Conservation (phyloP, 768 basidiomycete genomes). For the Chiua virens region DNA sequence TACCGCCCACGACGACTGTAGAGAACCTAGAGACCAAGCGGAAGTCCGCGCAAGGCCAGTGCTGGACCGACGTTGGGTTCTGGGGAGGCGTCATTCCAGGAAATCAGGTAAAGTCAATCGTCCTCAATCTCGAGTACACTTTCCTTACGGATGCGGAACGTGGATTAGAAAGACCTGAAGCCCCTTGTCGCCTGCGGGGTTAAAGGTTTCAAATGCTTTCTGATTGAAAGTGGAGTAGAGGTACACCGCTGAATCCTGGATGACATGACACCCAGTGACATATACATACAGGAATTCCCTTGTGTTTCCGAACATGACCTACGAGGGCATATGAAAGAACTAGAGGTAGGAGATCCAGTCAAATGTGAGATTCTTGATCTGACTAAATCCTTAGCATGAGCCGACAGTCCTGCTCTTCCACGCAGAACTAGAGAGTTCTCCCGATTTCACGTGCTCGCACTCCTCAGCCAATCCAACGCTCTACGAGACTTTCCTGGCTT, state of each 20-base stretch:
- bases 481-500: slow-evolving; percentile 83
- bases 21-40: slow-evolving; percentile 72
- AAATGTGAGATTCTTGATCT: slow-evolving; percentile 5
- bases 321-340: slow-evolving; percentile 62
- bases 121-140: neutral
- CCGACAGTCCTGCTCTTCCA: slow-evolving; percentile 84
- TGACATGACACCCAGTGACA: slow-evolving; percentile 3
- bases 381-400: slow-evolving; percentile 46
- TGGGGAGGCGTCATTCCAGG: slow-evolving; percentile 93
- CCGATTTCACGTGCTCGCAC: slow-evolving; percentile 12
- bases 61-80: slow-evolving; percentile 75
- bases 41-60: slow-evolving; percentile 64
- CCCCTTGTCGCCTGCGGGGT: slow-evolving; percentile 81
- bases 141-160: neutral
- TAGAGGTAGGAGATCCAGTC: slow-evolving; percentile 47
- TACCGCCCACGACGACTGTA: slow-evolving; percentile 92
- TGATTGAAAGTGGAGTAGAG: slow-evolving; percentile 94
- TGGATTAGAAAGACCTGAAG: slow-evolving; percentile 60
- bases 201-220: slow-evolving; percentile 95
- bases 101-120: slow-evolving; percentile 60
- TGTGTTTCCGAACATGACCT: slow-evolving; percentile 75
- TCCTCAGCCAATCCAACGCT: slow-evolving; percentile 43
- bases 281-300: slow-evolving; percentile 80
- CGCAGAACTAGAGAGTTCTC: slow-evolving; percentile 70
- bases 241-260: slow-evolving; percentile 41